A percentile compares a stretch with the other conserved stretches of the same genome.
Conservation (phyloP, 805 yeast species). For the Ogataea trehalophila region DNA sequence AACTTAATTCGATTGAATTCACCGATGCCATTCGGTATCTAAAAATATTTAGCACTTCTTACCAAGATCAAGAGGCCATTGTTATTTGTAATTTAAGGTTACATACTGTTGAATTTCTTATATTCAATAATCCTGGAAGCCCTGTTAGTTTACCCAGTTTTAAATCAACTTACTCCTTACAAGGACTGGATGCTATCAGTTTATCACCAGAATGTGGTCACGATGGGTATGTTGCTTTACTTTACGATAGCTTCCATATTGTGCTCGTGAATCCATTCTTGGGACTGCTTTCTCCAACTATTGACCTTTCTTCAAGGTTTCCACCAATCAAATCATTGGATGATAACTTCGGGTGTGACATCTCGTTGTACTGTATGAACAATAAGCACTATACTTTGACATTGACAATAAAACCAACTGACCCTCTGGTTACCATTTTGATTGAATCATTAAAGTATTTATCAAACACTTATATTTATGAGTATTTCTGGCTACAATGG, state of each 20-base stretch:
- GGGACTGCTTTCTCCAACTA: constrained; percentile 37
- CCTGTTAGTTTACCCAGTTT: constrained; percentile 22
- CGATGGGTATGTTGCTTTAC: constrained; percentile 42
- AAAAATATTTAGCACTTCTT: constrained; percentile 36
- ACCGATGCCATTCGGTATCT: constrained; percentile 28
- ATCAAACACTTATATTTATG: constrained; percentile 53
- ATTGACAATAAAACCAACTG: constrained; percentile 41
- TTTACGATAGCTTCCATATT: constrained; percentile 33
- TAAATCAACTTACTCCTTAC: constrained; percentile 17
- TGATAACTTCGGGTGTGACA: constrained; percentile 19
- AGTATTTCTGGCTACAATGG: constrained; percentile 61
- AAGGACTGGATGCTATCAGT: constrained; percentile 36
- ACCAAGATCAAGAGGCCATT: constrained; percentile 56
- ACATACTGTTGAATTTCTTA: constrained; percentile 44
- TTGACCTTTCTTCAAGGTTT: constrained; percentile 21
- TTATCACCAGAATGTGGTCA: constrained; percentile 29
- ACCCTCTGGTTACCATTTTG: constrained; percentile 38
- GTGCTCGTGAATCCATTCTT: constrained; percentile 53
- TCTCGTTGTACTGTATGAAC: constrained; percentile 20
- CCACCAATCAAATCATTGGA: constrained; percentile 20
- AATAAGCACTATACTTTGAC: constrained; percentile 27
- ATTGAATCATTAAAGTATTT: constrained; percentile 48
- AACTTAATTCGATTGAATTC: constrained; percentile 41
- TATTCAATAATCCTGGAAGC: constrained; percentile 37
- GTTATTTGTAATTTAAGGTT: constrained; percentile 44